These are phyloP conservation scores for Paecilomyces formosus DNA, from an alignment of 2,329 filamentous ascomycete genomes.

Conservation along the genomic window DNA sequence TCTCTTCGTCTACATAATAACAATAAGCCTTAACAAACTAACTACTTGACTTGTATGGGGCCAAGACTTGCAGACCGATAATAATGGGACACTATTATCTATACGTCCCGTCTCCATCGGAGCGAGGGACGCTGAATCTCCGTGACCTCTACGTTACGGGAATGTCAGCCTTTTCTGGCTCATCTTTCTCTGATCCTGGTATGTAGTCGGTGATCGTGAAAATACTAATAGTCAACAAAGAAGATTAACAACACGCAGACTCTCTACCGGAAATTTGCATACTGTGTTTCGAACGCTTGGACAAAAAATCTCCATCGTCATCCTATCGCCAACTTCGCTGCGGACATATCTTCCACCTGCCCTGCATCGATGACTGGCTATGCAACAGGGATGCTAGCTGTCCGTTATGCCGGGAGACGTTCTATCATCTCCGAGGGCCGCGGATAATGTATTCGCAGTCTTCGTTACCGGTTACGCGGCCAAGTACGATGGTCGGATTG, in stretches of 20 bases:
- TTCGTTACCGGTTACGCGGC: neutral
- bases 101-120: neutral
- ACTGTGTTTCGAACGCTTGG: neutral
- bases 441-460: neutral
- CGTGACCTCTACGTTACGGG: neutral
- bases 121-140: neutral
- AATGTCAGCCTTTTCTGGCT: neutral
- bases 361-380: slow-evolving; percentile 1
- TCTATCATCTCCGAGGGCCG: neutral
- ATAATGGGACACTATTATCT: neutral
- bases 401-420: neutral
- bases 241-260: neutral
- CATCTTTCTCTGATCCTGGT: neutral
- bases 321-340: neutral
- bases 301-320: neutral
- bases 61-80: neutral
- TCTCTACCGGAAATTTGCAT: neutral
- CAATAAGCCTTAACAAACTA: too few species aligned
- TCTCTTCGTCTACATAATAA: too few species aligned
- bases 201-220: neutral
- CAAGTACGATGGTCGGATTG: neutral
- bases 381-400: slow-evolving; percentile 1
- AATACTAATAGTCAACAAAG: too few species aligned
- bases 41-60: too few species aligned
- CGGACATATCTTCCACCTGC: neutral